Conservation (phyloP, 2,329 filamentous ascomycete genomes). For the Lachnellula willkommii region DNA sequence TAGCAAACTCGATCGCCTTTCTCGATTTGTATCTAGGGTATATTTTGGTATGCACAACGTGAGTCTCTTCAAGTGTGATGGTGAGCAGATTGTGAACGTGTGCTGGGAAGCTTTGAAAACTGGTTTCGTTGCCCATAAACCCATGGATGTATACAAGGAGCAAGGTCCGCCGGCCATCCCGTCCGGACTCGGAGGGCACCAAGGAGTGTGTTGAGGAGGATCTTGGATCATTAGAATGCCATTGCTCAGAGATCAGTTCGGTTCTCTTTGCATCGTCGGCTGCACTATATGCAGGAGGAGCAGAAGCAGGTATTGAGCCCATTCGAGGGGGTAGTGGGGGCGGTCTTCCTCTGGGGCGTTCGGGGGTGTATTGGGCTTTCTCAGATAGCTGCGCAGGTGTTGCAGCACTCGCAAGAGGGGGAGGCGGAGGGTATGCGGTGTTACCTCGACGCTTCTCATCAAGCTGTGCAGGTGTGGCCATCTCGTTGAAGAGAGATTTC, state of each 20-base stretch:
- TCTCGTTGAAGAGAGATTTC: not conserved
- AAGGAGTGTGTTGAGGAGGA: constrained; percentile 32
- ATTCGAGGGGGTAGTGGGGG: constrained; percentile 28
- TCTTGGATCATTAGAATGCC: constrained; percentile 31
- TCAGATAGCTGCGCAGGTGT: constrained; percentile 16
- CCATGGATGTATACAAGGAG: constrained; percentile 83
- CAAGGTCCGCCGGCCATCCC: constrained; percentile 46
- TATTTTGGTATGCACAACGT: constrained; percentile 80
- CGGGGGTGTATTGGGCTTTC: constrained; percentile 1
- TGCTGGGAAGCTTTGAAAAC: constrained; percentile 80
- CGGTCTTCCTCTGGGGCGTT: constrained; percentile 2
- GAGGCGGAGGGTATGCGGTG: not conserved
- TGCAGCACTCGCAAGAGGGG: constrained; percentile 2
- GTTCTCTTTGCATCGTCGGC: constrained; percentile 24
- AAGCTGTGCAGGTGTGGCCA: constrained; percentile 18
- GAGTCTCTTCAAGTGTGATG: constrained; percentile 61
- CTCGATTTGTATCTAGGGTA: constrained; percentile 77
- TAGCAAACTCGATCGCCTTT: constrained; percentile 64
- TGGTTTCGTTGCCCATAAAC: constrained; percentile 83
- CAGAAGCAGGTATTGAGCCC: constrained; percentile 6
- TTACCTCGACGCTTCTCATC: constrained; percentile 17
- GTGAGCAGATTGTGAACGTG: constrained; percentile 75
- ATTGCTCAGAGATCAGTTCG: constrained; percentile 29
- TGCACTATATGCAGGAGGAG: constrained; percentile 28
- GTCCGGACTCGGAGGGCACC: constrained; percentile 26